Percentiles rank a stretch among this genome's conserved stretches.
Evolutionary conservation across 305 asterid genomes (phyloP).

Genomic region (Fraxinus paxiana): DNA sequence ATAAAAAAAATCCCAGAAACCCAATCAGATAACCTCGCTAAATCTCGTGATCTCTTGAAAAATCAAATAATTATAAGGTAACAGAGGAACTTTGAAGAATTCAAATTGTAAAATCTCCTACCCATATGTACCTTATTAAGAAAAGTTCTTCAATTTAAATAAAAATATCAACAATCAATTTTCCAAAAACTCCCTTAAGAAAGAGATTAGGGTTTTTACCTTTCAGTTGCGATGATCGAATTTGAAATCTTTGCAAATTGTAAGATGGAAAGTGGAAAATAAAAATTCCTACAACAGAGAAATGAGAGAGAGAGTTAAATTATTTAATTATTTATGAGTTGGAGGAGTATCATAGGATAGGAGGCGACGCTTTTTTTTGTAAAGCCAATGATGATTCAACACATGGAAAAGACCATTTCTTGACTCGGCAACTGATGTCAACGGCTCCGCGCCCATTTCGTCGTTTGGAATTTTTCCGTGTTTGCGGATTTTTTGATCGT

Average conservation of each 20-base stretch:
- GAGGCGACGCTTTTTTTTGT: too few relatives aligned
- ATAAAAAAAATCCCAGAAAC: neutral
- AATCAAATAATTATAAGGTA: neutral
- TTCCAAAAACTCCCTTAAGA: neutral
- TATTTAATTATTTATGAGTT: too few relatives aligned
- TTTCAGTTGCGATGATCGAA: neutral
- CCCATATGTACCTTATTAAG: neutral
- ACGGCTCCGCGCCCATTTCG: neutral
- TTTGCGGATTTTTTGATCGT: neutral
- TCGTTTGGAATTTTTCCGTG: neutral
- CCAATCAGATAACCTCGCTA: neutral
- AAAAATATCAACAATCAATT: neutral
- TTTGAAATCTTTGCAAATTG: constrained; percentile 1
- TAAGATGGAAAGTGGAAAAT: neutral
- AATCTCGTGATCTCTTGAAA: neutral
- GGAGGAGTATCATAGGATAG: too few relatives aligned
- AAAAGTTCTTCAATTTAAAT: neutral
- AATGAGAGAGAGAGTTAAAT: neutral
- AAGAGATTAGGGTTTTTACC: constrained; percentile 21
- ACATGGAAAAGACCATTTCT: neutral
- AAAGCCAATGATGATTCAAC: neutral
- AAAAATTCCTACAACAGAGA: constrained; percentile 1
- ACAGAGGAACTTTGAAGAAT: neutral
- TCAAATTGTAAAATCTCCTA: neutral
- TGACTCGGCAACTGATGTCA: neutral